Conservation (phyloP, 495 filamentous ascomycete species). For the Cercophora scortea region DNA sequence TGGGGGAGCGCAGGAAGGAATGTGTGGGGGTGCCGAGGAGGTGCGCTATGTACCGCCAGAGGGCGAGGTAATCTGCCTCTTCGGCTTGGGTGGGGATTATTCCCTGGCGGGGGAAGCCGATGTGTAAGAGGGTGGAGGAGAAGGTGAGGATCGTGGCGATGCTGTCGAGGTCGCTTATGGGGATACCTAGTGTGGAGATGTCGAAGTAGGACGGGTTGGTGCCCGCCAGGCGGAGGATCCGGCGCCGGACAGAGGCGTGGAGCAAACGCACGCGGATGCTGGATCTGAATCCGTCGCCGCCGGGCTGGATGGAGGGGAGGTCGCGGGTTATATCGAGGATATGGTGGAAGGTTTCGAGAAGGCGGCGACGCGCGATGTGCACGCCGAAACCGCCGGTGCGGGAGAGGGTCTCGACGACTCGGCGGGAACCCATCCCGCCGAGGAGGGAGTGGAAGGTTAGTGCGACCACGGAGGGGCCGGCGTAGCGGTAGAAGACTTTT, state of each 20-base stretch:
- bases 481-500: constrained; percentile 66
- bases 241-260: constrained; percentile 60
- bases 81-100: constrained; percentile 51
- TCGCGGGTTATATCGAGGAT: constrained; percentile 63
- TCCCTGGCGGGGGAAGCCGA: constrained; percentile 64
- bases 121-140: constrained; percentile 56
- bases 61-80: constrained; percentile 63
- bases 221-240: constrained; percentile 52
- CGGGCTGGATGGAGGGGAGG: constrained; percentile 57
- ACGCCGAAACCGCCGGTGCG: constrained; percentile 73
- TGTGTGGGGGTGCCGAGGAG: constrained; percentile 62
- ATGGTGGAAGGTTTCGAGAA: constrained; percentile 72
- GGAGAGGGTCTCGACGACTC: constrained; percentile 67
- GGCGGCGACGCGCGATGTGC: constrained; percentile 56
- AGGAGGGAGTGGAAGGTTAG: constrained; percentile 59
- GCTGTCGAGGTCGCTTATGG: constrained; percentile 68
- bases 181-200: constrained; percentile 50
- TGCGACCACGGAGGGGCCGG: constrained; percentile 50
- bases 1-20: constrained; percentile 40
- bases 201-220: constrained; percentile 56
- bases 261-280: constrained; percentile 69
- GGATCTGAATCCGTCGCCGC: constrained; percentile 58
- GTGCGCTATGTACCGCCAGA: constrained; percentile 69
- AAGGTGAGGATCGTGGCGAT: constrained; percentile 65
- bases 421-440: constrained; percentile 53